Conservation (phyloP, 164 flowering plant genomes). For the Brasenia schreberi region DNA sequence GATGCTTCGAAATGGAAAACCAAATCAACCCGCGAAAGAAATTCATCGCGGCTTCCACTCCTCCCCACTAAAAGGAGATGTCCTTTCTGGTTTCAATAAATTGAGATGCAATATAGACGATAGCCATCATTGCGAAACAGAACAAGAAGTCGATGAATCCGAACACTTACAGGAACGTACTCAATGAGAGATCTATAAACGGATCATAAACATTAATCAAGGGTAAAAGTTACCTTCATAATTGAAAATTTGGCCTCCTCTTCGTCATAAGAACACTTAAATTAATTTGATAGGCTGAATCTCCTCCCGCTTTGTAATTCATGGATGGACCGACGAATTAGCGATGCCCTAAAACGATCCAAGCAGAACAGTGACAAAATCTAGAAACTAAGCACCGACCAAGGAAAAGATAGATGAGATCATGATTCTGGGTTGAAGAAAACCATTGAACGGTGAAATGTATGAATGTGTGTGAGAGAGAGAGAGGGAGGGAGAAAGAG, state of each 20-base stretch:
- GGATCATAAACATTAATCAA: background rate
- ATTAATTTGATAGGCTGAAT: conserved; percentile 62
- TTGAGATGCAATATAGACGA: too few species aligned
- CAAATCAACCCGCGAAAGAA: too few species aligned
- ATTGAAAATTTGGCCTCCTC: conserved; percentile 83
- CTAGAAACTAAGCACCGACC: background rate
- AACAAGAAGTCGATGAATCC: too few species aligned
- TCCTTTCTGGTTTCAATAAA: too few species aligned
- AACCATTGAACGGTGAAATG: background rate
- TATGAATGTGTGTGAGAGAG: background rate
- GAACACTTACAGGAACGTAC: too few species aligned
- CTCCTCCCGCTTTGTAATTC: too few species aligned
- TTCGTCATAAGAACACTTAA: conserved; percentile 85
- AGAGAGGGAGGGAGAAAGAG: background rate
- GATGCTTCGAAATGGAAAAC: too few species aligned
- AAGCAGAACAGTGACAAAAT: background rate
- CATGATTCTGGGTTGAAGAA: conserved; percentile 44
- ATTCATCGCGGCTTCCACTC: too few species aligned
- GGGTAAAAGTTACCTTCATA: conserved; percentile 37
- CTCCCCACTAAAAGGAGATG: too few species aligned
- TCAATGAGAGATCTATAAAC: background rate
- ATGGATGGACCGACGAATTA: too few species aligned
- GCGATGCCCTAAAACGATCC: background rate
- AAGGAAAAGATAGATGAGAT: conserved; percentile 17
- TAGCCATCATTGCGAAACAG: too few species aligned